Evolutionary conservation across 2,329 filamentous ascomycete species (phyloP), one percentile per base, ranked within the genome.

Genomic region (Verticillium tricorpus): DNA sequence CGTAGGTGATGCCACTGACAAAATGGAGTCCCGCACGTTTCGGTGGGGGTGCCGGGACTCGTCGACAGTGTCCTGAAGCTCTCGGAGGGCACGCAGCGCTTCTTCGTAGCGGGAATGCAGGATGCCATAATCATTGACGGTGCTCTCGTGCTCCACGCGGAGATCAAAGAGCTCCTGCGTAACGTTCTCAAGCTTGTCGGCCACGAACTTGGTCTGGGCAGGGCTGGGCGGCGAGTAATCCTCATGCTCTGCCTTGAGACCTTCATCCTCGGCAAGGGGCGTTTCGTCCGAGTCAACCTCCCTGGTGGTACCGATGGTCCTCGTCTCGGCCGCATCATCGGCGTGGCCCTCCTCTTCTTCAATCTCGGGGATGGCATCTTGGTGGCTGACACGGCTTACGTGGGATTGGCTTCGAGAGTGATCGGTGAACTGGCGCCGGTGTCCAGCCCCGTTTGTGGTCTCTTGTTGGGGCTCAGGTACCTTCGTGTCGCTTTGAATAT

Each of bases 161-260:
- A 99, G 85, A 69, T 95, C 92, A 62, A 97, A 85, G 2, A 99
- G 87, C 76, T 99, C 95, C 72, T 96, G 92, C 0, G 90, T 95
- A 50, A 98, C 90, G 45, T 83, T 89, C 70, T 98, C 94, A 15
- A 98, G 85, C 77, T 98, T 97, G 73, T 98, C 94, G 7, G 91
- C 90, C 60, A 97, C 91, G 69, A 93, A 93, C 66, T 89, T 90
- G 55, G 87, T 89, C 73, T 97, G 93, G 0, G 91, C 90, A 15
- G 91, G 88, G 71, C 86, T 95, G 64, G 85, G 84, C 14, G 85
- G 80, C 1, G 82, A 76, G 55, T 85, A 78, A 15, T 80, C 80
- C 17, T 60, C 25, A 14, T 56, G 40, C 28, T 64, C 32, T 28
- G 59, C 14, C 52, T 63, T 58, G 2, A 58, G 54, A 15, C 64